Base-by-base conservation (phyloP, 129 eudicot genomes). In the Silybum marianum region DNA sequence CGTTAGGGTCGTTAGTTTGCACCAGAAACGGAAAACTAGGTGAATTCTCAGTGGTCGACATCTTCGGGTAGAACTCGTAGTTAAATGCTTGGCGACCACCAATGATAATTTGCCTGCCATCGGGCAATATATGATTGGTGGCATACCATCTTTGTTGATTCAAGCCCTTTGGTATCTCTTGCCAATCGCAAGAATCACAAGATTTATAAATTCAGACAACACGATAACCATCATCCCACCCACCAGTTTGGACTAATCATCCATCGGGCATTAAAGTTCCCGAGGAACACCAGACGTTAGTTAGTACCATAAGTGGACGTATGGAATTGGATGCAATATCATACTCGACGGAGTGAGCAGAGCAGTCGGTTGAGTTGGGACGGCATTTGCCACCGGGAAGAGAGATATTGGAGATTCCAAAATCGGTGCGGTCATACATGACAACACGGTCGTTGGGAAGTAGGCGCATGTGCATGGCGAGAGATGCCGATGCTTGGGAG, bases 401-500 rank as follows among this genome's bases (percentile, higher is more conserved):
- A 58, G 66, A 58, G 23, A 58, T 58, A 18, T 58, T 18, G 24
- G 66, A 58, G 23, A 58, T 6, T 58, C 66, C 66, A 58, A 58
- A 58, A 58, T 58, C 66, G 23, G 66, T 58, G 10, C 66, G 66
- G 23, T 58, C 66, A 6, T 58, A 58, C 66, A 58, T 58, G 66
- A 58, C 23, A 58, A 58, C 66, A 58, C 66, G 66, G 66, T 58
- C 66, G 66, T 58, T 58, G 66, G 66, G 66, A 58, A 58, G 66
- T 58, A 58, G 66, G 3, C n/a, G 66, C 66, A 58, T 58, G 66
- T 58, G 66, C 66, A 58, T 58, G 66, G 66, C 24, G n/a, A 0
- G 66, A 58, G 66, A 58, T 58, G 66, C 66, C 66, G 7, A 58
- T n/a, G 66, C 65, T 58, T 58, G 65, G 65, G 23, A 58, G 65